Base-by-base conservation (phyloP, 768 basidiomycete species). In the Suillus subluteus region DNA sequence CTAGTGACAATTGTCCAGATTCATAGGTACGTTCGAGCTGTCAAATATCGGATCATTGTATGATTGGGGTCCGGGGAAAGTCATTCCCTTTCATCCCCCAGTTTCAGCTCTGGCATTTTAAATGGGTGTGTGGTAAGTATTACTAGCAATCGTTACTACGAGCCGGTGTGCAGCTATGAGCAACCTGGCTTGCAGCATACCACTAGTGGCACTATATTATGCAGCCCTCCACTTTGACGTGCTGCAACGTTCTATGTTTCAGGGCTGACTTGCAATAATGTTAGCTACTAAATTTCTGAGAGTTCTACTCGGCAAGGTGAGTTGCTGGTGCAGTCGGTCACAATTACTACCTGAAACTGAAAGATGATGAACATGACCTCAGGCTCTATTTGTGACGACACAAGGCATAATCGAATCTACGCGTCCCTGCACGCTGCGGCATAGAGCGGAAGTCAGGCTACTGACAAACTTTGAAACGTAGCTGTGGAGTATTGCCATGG, bases 401-500 rank as follows among this genome's bases (percentile, higher is more conserved):
- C 35, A 37, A n/a, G 32, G 32, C 35, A 13, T 21, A 35, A 56
- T 35, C 18, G 32, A 18, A 5, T 21, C 8, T 32, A 18, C 7
- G 21, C 12, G 55, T 37, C 35, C 55, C 55, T 37, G 55, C 32
- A n/a, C 6, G 3, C 12, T 15, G 35, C 12, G 35, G 32, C 21
- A 56, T 35, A 32, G 6, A 21, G 4, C 54, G 32, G 11, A 3
- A 9, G 11, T 41, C 58, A 6, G 16, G 2, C 18, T 41, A 61
- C 58, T 41, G 23, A 26, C 23, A 59, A 41, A 40, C 40, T 26
- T 18, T 59, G 58, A 30, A 61, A 18, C 32, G 21, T 18, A 61
- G 41, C 18, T 61, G 41, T 61, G 59, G 59, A 61, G 59, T 43
- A 43, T 35, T 37, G 21, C 32, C 35, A 21, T 13, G 21, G 59